Evolutionary conservation across 441 rosid genomes (phyloP).

Genomic region (Erodium moschatum): DNA sequence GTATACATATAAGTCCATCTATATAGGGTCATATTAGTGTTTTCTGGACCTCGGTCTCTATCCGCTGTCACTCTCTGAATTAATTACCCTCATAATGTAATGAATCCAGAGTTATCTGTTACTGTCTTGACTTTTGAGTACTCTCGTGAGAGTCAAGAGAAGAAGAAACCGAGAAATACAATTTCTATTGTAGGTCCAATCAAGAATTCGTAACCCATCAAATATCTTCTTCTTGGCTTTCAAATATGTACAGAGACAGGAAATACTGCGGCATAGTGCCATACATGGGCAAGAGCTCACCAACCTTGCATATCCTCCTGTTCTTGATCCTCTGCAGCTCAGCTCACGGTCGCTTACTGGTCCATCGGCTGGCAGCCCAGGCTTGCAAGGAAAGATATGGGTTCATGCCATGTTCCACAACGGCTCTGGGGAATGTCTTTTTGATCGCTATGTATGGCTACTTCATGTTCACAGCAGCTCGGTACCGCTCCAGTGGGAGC

Average conservation of each 20-base stretch:
- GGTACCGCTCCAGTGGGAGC: constrained; percentile 69
- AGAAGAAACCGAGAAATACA: background rate
- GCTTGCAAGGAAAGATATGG: constrained; percentile 82
- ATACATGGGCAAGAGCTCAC: constrained; percentile 1
- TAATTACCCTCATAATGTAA: background rate
- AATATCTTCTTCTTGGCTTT: background rate
- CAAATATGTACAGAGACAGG: background rate
- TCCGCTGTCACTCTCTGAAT: background rate
- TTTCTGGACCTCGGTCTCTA: background rate
- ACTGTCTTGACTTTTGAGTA: background rate
- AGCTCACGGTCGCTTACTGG: constrained; percentile 26
- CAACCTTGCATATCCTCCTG: constrained; percentile 4
- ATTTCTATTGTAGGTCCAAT: background rate
- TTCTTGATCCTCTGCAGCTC: constrained; percentile 18
- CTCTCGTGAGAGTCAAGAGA: background rate
- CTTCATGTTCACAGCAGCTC: constrained; percentile 68
- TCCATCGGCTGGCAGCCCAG: constrained; percentile 21
- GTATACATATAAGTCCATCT: too few species aligned
- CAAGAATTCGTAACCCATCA: background rate
- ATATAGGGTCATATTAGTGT: background rate
- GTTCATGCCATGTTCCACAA: constrained; percentile 78
- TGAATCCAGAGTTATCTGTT: background rate
- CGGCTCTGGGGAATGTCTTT: constrained; percentile 65
- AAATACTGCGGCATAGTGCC: background rate
- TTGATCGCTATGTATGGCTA: constrained; percentile 72